Base-by-base conservation (phyloP, 192 early-diverging fungal genomes). In the Coemansia sp. region DNA sequence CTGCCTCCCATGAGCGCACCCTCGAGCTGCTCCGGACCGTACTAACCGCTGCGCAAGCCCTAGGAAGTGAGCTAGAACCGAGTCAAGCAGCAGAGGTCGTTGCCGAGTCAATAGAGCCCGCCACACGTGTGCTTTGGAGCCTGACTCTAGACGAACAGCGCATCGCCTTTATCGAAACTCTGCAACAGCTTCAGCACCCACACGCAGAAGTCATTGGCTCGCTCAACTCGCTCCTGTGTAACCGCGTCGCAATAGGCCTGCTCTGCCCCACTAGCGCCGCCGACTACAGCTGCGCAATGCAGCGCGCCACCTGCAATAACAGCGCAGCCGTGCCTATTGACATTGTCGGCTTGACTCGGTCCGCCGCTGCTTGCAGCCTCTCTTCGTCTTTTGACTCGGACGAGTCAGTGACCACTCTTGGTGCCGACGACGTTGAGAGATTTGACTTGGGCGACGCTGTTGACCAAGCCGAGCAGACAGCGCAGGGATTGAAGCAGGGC, bases 1-100 rank as follows among this genome's bases (percentile, higher is more conserved):
- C 27, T 11, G 12, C 50, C n/a, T 18, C 16, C 3, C 70, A 75
- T 32, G 64, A 66, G 64, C 78, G 74, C 39, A 24, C 66, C 7
- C 70, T 81, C 20, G 73, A 67, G 65, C 71, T 81, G 35, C 78
- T 81, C 34, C 73, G 73, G 53, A 56, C 55, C 11, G 66, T 65
- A 3, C 70, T 81, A 16, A 27, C 68, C 13, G 43, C 68, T 0
- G 40, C 43, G 11, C 41, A 35, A 10, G 45, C 38, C 41, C 53
- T 32, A 16, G 15, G 12, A 24, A 20, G 39, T 1, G 65, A 58
- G 35, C 50, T 53, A 22, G 65, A 59, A 10, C 24, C 22, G 10
- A 50, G 29, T 27, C 55, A 53, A 37, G 20, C 38, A 37, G 59
- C 38, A 37, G 59, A 49, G 38, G 56, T 24, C 29, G 59, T 41